A percentile compares a stretch with the other conserved stretches of the same genome.
These are phyloP conservation scores for Pistacia atlantica DNA, from an alignment of 345 rosid species.

Conservation along the genomic window DNA sequence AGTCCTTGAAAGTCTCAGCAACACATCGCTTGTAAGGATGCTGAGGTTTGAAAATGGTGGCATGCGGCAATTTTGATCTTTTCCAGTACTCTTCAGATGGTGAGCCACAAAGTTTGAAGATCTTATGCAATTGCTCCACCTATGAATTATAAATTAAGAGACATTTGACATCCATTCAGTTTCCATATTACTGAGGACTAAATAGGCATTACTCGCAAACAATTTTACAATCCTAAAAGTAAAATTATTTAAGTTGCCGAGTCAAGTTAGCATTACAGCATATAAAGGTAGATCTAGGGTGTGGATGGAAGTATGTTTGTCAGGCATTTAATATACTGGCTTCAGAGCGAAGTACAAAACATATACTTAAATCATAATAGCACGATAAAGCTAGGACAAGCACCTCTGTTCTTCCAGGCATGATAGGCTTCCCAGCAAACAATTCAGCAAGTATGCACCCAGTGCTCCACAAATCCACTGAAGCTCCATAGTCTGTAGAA, in stretches of 20 bases:
- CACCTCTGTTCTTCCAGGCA: slow-evolving; percentile 74
- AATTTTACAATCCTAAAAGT: not conserved
- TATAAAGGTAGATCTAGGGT: no score
- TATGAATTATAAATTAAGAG: slow-evolving; percentile 15
- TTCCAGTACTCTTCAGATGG: slow-evolving; percentile 63
- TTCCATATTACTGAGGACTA: not conserved
- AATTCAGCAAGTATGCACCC: slow-evolving; percentile 68
- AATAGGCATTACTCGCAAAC: not conserved
- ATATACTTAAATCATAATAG: not conserved
- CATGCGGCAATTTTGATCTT: slow-evolving; percentile 56
- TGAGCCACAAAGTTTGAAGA: slow-evolving; percentile 67
- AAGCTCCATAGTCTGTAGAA: slow-evolving; percentile 50
- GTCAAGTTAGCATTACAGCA: no score
- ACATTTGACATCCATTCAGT: not conserved
- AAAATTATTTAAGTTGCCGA: no score
- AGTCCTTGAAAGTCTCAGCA: slow-evolving; percentile 46
- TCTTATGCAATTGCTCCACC: slow-evolving; percentile 68
- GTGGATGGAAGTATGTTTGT: not conserved
- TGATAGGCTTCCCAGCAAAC: slow-evolving; percentile 64
- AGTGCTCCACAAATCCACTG: slow-evolving; percentile 62
- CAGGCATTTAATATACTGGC: not conserved
- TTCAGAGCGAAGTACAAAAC: not conserved
- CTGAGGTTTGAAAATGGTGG: slow-evolving; percentile 61
- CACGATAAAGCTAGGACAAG: not conserved
- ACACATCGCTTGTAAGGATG: slow-evolving; percentile 56